Base-by-base conservation (phyloP, 768 basidiomycete species). In the Dendrothele bispora region DNA sequence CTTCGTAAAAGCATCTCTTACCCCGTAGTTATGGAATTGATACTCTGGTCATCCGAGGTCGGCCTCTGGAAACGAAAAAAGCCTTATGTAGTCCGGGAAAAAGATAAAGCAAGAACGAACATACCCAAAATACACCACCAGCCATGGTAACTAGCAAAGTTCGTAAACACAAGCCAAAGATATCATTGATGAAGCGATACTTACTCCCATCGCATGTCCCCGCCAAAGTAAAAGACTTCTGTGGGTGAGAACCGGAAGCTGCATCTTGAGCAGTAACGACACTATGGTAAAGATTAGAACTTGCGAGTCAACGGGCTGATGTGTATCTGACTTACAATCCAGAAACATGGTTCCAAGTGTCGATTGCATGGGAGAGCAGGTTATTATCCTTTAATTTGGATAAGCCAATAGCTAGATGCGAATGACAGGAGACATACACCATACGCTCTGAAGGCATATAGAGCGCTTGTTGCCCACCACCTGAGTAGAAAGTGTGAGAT, bases 121-220 rank as follows among this genome's bases (percentile, higher is more conserved):
- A 39, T 51, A 77, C 77, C 78, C 78, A 80, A 55, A 80, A 82
- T 17, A 80, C 79, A 8, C 75, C 77, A 1, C 79, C 78, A 5
- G 71, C 75, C 75, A 79, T 79, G 7, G 73, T 72, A 18, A 58
- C 73, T 76, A 26, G n/a, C 7, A 29, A 48, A n/a, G 22, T 49
- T 26, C 43, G 34, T 26, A 4, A 35, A 8, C 26, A 15, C 12
- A 39, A 32, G 24, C 20, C 21, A 12, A 37, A 43, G 25, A 7
- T 77, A 24, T 18, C 30, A 43, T 2, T 21, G 18, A 18, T 24
- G 25, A 38, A 7, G 4, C 3, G 15, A 14, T 15, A 64, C 71
- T 47, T 22, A 76, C 75, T 54, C 38, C 72, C 74, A n/a, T 71
- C 66, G 48, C 79, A 82, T 7, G 71, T 70, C 5, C 67, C 65